These are phyloP conservation scores for Suhomyces sp. DNA, from an alignment of 805 yeast genomes.

Conservation along the genomic window DNA sequence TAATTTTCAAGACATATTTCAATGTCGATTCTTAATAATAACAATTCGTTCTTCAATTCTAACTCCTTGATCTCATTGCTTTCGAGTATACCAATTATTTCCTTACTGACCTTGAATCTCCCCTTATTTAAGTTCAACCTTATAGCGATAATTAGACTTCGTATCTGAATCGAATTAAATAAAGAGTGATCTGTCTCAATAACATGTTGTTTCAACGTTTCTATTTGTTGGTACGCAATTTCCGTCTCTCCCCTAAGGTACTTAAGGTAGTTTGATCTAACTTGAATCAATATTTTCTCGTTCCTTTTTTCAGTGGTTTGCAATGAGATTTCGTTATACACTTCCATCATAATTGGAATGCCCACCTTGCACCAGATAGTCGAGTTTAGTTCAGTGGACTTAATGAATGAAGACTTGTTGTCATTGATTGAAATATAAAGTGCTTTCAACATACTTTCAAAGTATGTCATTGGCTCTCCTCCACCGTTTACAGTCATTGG, in stretches of 20 bases:
- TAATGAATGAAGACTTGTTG: conserved; percentile 41
- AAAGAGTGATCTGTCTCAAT: conserved; percentile 35
- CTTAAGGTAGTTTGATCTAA: conserved; percentile 37
- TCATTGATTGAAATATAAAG: conserved; percentile 54
- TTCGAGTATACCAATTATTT: conserved; percentile 30
- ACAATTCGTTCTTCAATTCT: conserved; percentile 29
- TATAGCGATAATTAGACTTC: conserved; percentile 40
- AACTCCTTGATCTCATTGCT: conserved; percentile 31
- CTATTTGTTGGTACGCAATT: conserved; percentile 35
- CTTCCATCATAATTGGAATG: conserved; percentile 42
- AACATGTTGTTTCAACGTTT: conserved; percentile 24
- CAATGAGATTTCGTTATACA: conserved; percentile 49
- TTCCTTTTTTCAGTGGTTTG: conserved; percentile 34
- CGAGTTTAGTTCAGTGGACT: conserved; percentile 45
- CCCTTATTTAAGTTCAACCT: conserved; percentile 39
- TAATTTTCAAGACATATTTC: conserved; percentile 33
- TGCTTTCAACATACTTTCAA: conserved; percentile 60
- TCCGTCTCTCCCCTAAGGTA: conserved; percentile 43
- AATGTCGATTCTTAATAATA: conserved; percentile 27
- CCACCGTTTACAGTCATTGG: conserved; percentile 28
- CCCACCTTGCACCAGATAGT: conserved; percentile 57
- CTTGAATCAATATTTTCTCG: conserved; percentile 39
- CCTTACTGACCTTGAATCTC: conserved; percentile 31
- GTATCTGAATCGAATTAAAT: conserved; percentile 39
- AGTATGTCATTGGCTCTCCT: conserved; percentile 19